Percentiles rank a stretch among this genome's conserved stretches.
Evolutionary conservation across 345 rosid genomes (phyloP).

Genomic region (Moricandia moricandioides): DNA sequence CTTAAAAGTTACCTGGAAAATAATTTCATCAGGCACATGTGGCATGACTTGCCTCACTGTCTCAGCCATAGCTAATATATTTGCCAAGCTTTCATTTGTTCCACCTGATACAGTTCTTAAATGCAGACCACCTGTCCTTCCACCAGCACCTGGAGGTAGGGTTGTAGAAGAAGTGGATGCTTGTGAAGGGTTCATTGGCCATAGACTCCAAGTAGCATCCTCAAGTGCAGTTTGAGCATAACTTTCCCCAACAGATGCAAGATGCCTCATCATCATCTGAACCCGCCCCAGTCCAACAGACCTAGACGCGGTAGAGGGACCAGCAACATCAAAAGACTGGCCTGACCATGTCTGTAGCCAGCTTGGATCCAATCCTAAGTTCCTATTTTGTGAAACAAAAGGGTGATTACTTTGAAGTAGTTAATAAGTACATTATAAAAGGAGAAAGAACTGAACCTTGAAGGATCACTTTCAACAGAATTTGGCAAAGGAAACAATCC

Average conservation of each 20-base stretch:
- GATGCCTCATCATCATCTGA: slow-evolving; percentile 99
- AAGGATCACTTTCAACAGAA: slow-evolving; percentile 64
- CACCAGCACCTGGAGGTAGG: slow-evolving; percentile 49
- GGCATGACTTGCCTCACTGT: slow-evolving; percentile 94
- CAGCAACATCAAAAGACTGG: slow-evolving; percentile 85
- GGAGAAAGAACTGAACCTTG: slow-evolving; percentile 62
- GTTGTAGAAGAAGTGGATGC: slow-evolving; percentile 65
- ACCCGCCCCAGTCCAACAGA: slow-evolving; percentile 83
- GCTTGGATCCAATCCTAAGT: slow-evolving; percentile 70
- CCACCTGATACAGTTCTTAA: slow-evolving; percentile 52
- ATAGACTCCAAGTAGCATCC: slow-evolving; percentile 81
- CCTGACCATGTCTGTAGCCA: slow-evolving; percentile 76
- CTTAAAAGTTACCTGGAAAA: slow-evolving; percentile 63
- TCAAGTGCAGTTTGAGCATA: slow-evolving; percentile 88
- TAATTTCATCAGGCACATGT: slow-evolving; percentile 84
- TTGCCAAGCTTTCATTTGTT: slow-evolving; percentile 57
- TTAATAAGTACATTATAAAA: not conserved
- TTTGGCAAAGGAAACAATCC: slow-evolving; percentile 72
- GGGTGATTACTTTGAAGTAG: not conserved
- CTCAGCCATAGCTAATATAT: slow-evolving; percentile 90
- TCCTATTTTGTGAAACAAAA: slow-evolving; percentile 46
- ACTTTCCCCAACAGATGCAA: slow-evolving; percentile 92
- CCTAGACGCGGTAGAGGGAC: slow-evolving; percentile 75
- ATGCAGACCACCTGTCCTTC: slow-evolving; percentile 59
- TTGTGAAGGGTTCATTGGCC: slow-evolving; percentile 77